phyloP scores from a whole-genome alignment of 1,284 basidiomycete genomes.

The Stereum hirsutum region DNA sequence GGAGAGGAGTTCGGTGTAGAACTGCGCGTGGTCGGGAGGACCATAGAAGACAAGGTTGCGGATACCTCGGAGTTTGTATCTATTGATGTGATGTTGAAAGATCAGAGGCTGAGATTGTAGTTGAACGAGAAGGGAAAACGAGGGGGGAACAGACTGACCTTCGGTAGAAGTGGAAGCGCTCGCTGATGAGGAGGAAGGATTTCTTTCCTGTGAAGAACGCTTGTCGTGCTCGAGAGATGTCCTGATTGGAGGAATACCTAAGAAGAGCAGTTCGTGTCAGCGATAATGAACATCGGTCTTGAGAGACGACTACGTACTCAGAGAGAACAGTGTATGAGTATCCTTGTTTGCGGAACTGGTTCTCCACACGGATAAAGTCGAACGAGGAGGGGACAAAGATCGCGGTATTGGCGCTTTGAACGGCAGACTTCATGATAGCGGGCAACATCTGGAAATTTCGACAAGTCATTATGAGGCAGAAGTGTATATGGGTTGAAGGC shows the following conservation, averaged over 20 bases:
- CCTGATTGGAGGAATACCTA: conserved; percentile 88
- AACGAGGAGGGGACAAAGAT: conserved; percentile 94
- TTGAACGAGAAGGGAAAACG: conserved; percentile 7
- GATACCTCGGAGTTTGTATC: conserved; percentile 88
- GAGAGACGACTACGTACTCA: conserved; percentile 44
- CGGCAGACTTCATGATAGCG: conserved; percentile 79
- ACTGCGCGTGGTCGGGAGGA: conserved; percentile 84
- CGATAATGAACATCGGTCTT: conserved; percentile 15
- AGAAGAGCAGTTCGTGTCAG: background rate
- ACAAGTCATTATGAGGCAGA: background rate
- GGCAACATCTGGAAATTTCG: conserved; percentile 57
- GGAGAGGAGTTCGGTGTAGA: conserved; percentile 84
- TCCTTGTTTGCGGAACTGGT: conserved; percentile 73
- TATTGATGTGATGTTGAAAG: conserved; percentile 19
- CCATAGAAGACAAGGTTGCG: conserved; percentile 91
- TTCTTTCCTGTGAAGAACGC: conserved; percentile 89
- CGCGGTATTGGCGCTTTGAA: conserved; percentile 81
- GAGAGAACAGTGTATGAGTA: conserved; percentile 79
- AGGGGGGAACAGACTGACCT: conserved; percentile 38
- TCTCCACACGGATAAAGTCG: conserved; percentile 90
- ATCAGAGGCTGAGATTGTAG: background rate
- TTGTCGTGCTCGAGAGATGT: conserved; percentile 89
- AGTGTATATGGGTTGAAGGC: background rate
- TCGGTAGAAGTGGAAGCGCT: conserved; percentile 97
- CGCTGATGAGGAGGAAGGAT: conserved; percentile 84